A percentile compares a stretch with the other conserved stretches of the same genome.
These are phyloP conservation scores for Panicum virgatum DNA, from an alignment of 202 grass and related monocot species.

Conservation along the genomic window DNA sequence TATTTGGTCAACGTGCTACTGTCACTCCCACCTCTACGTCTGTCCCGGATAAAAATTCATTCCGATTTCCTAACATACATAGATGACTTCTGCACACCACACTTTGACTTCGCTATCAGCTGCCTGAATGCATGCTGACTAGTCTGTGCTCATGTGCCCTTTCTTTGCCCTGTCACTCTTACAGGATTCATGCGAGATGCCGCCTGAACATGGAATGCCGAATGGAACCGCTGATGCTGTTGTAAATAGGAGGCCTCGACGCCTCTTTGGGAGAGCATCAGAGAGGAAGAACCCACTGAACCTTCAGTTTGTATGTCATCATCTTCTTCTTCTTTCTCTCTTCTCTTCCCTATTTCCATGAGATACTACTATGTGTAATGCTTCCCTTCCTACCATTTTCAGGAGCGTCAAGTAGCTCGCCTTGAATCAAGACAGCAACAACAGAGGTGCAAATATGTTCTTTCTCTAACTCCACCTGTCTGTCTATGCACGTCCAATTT, in stretches of 20 bases:
- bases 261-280: conserved; percentile 38
- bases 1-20: conserved; percentile 28
- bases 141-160: conserved; percentile 8
- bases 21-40: neutral
- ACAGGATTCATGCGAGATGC: conserved; percentile 57
- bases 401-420: conserved; percentile 49
- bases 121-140: neutral
- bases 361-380: conserved; percentile 16
- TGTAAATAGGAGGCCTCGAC: conserved; percentile 37
- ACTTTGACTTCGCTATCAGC: neutral
- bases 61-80: neutral
- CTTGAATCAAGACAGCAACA: conserved; percentile 53
- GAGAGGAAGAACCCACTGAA: conserved; percentile 55
- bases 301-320: conserved; percentile 47
- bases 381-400: conserved; percentile 21
- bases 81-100: neutral
- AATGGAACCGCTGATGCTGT: conserved; percentile 28
- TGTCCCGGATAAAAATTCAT: neutral
- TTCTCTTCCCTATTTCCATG: neutral
- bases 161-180: neutral
- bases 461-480: neutral
- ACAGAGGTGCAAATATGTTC: conserved; percentile 31
- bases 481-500: neutral
- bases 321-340: neutral
- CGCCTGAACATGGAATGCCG: conserved; percentile 12